phyloP scores from a whole-genome alignment of 345 rosid species.

The thale cress (Arabidopsis thaliana) region TAIR10.1 NC_003070.9:5091501-5092000 shows the following conservation, averaged over 20 bases:
- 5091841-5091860: neutral
- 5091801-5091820: constrained; percentile 1
- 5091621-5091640: constrained; percentile 61
- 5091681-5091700: neutral
- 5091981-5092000: constrained; percentile 33
- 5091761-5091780: constrained; percentile 19
- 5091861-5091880: constrained; percentile 46
- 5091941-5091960: constrained; percentile 15
- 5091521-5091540: constrained; percentile 58
- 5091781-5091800: constrained; percentile 37
- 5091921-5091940: neutral
- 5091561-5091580: constrained; percentile 72
- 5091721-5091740: neutral
- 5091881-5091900: constrained; percentile 11
- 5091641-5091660: neutral
- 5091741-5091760: constrained; percentile 15
- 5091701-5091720: constrained; percentile 7
- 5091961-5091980: constrained; percentile 25
- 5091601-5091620: constrained; percentile 79
- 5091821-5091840: constrained; percentile 1
- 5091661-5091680: neutral
- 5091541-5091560: constrained; percentile 67
- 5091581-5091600: constrained; percentile 71
- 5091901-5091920: neutral
- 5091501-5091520: constrained; percentile 79